Evolutionary conservation across 352 stramenopile species (phyloP).

Genomic region (Labyrinthula sp.): DNA sequence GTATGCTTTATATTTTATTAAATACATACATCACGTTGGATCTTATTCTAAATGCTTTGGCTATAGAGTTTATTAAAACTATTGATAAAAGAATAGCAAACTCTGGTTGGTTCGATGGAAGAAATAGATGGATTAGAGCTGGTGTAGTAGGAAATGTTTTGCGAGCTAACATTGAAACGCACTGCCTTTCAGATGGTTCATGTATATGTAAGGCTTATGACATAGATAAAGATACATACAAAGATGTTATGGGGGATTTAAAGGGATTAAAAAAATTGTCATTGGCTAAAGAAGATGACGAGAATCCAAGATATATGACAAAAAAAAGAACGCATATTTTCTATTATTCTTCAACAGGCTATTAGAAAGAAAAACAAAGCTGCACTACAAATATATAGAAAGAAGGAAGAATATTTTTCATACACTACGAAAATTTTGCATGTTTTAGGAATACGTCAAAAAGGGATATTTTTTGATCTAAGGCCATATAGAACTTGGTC

Average conservation of each 20-base stretch:
- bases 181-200: constrained; percentile 15
- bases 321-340: constrained; percentile 22
- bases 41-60: constrained; percentile 35
- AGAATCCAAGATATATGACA: constrained; percentile 9
- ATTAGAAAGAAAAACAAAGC: too few relatives aligned
- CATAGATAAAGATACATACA: constrained; percentile 7
- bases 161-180: constrained; percentile 17
- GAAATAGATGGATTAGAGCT: constrained; percentile 25
- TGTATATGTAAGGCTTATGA: constrained; percentile 11
- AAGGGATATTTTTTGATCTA: constrained; percentile 30
- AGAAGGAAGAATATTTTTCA: too few relatives aligned
- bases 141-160: constrained; percentile 26
- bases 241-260: neutral
- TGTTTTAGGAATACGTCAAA: constrained; percentile 25
- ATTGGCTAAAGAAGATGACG: too few relatives aligned
- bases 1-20: constrained; percentile 38
- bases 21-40: constrained; percentile 35
- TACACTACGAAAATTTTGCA: constrained; percentile 29
- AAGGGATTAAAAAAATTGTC: too few relatives aligned
- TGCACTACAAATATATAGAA: too few relatives aligned
- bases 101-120: constrained; percentile 31
- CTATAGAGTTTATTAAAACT: constrained; percentile 35
- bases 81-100: constrained; percentile 34
- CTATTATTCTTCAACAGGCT: too few relatives aligned
- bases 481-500: constrained; percentile 28